phyloP scores from a whole-genome alignment of 148 eudicot genomes.

The Beta vulgaris region DNA sequence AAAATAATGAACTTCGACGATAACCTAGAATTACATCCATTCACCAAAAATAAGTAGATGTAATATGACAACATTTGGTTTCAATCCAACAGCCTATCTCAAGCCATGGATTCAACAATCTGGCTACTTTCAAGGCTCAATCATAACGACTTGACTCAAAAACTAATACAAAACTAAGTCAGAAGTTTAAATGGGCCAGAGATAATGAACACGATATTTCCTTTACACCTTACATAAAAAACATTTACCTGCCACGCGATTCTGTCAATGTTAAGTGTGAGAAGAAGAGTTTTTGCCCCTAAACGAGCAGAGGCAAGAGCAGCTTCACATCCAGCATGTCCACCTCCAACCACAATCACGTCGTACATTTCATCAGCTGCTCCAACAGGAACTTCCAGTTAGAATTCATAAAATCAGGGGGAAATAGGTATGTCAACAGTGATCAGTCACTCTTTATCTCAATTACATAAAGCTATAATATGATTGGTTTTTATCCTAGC shows the following conservation, averaged over 20 bases:
- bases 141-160: too few species aligned
- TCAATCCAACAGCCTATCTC: background rate
- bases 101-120: background rate
- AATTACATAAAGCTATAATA: background rate
- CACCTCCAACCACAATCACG: slow-evolving; percentile 97
- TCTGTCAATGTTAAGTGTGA: slow-evolving; percentile 87
- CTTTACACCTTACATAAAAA: background rate
- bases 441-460: slow-evolving; percentile 10
- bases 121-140: too few species aligned
- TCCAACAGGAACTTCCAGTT: slow-evolving; percentile 39
- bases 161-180: background rate
- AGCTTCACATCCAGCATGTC: slow-evolving; percentile 99
- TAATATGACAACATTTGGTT: background rate
- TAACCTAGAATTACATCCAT: background rate
- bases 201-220: background rate
- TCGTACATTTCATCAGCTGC: slow-evolving; percentile 65
- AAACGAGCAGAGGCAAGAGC: slow-evolving; percentile 96
- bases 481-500: background rate
- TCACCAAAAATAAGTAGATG: background rate
- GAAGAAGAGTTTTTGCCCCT: slow-evolving; percentile 96
- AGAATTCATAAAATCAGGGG: slow-evolving; percentile 23
- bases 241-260: slow-evolving; percentile 93
- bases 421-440: background rate
- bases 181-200: background rate
- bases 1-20: background rate